These are phyloP conservation scores for Candida tammaniensis DNA, from an alignment of 805 yeast species.

Conservation along the genomic window DNA sequence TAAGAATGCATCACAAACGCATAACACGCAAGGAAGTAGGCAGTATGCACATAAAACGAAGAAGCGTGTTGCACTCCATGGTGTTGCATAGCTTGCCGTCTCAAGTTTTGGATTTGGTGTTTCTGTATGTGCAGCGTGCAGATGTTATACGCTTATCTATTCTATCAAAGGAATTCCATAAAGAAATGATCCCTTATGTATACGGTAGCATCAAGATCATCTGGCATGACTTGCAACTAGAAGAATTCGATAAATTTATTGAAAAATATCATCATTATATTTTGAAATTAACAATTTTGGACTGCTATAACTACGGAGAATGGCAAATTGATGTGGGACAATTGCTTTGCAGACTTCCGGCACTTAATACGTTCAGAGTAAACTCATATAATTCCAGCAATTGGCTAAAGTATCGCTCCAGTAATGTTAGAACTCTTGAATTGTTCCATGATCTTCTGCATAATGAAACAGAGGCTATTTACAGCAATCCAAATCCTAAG, in stretches of 20 bases:
- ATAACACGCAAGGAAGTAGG: too few species aligned
- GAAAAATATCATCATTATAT: constrained; percentile 13
- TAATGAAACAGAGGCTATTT: constrained; percentile 13
- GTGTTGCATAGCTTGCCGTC: too few species aligned
- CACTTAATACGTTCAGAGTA: constrained; percentile 19
- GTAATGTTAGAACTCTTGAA: constrained; percentile 19
- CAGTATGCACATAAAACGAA: too few species aligned
- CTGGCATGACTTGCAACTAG: constrained; percentile 11
- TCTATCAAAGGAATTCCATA: constrained; percentile 17
- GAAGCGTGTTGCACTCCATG: too few species aligned
- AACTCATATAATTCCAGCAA: constrained; percentile 36
- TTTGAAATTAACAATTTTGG: constrained; percentile 25
- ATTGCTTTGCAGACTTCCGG: constrained; percentile 19
- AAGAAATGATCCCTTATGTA: constrained; percentile 14
- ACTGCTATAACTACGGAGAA: constrained; percentile 33
- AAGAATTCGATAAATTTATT: constrained; percentile 10
- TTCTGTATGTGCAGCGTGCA: too few species aligned
- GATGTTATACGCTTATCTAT: too few species aligned
- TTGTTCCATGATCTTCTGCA: constrained; percentile 25
- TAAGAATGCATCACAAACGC: too few species aligned
- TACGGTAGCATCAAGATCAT: constrained; percentile 17
- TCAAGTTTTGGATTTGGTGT: too few species aligned
- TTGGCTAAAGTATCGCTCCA: constrained; percentile 38
- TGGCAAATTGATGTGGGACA: constrained; percentile 32
- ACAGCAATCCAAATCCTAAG: constrained; percentile 17